Conservation (phyloP, 192 early-diverging fungal species). For the Allomyces macrogynus region DNA sequence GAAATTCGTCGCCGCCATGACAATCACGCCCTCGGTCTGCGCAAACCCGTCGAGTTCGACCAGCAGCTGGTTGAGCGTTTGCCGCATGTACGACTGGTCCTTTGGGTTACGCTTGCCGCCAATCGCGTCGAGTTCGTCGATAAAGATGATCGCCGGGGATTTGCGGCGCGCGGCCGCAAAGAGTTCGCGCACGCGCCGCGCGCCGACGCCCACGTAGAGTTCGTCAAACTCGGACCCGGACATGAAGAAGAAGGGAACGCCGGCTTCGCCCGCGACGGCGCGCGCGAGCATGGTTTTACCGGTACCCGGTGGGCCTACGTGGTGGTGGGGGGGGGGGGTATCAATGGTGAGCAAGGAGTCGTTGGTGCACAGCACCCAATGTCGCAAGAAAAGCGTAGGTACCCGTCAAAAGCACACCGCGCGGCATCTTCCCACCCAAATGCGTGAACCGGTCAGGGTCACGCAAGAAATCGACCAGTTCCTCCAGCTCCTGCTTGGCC, state of each 20-base stretch:
- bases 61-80: constrained; percentile 94
- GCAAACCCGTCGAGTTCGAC: constrained; percentile 99
- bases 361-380: neutral
- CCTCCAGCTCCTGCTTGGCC: constrained; percentile 90
- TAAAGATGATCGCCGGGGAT: constrained; percentile 83
- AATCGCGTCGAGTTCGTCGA: constrained; percentile 98
- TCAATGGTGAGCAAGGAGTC: neutral
- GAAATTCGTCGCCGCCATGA: constrained; percentile 98
- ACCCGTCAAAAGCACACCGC: constrained; percentile 64
- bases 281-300: constrained; percentile 94
- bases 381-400: no score
- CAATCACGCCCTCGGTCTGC: constrained; percentile 86
- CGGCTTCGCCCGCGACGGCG: constrained; percentile 93
- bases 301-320: constrained; percentile 64
- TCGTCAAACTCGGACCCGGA: constrained; percentile 97
- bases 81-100: constrained; percentile 92
- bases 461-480: constrained; percentile 87
- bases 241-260: constrained; percentile 98
- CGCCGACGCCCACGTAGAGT: constrained; percentile 20
- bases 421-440: constrained; percentile 85
- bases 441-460: constrained; percentile 78
- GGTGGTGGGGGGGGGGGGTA: no score
- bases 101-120: constrained; percentile 78
- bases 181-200: constrained; percentile 58
- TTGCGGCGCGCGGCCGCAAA: constrained; percentile 56